phyloP scores from a whole-genome alignment of 192 early-diverging fungal genomes.

The Lobulomyces angularis region DNA sequence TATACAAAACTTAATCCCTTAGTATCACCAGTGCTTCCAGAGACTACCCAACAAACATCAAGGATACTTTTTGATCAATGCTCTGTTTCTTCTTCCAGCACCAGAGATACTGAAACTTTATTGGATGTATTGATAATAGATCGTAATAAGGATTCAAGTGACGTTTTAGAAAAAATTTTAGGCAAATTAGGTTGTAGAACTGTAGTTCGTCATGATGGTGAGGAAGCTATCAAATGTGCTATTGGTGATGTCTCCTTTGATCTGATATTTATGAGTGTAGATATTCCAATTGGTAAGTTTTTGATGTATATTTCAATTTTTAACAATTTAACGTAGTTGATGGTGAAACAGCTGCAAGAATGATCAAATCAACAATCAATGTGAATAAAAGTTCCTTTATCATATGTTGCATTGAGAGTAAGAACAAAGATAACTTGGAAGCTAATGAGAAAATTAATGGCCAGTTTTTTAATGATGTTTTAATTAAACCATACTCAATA shows the following conservation, averaged over 20 bases:
- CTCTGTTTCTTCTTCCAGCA: background rate
- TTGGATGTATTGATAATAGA: slow-evolving; percentile 67
- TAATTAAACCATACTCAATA: too few relatives aligned
- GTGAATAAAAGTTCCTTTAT: slow-evolving; percentile 76
- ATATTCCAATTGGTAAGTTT: slow-evolving; percentile 81
- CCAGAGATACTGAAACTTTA: slow-evolving; percentile 1
- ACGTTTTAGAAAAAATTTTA: slow-evolving; percentile 85
- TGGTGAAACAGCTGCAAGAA: slow-evolving; percentile 78
- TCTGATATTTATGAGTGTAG: slow-evolving; percentile 85
- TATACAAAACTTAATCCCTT: too few relatives aligned
- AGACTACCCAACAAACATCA: background rate
- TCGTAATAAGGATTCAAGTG: slow-evolving; percentile 79
- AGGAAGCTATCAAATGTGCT: slow-evolving; percentile 76
- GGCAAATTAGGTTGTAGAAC: slow-evolving; percentile 61
- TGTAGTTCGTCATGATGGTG: slow-evolving; percentile 77
- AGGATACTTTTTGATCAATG: background rate
- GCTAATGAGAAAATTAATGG: too few relatives aligned
- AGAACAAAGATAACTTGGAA: too few relatives aligned
- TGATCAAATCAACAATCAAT: slow-evolving; percentile 89
- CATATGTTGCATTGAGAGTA: too few relatives aligned
- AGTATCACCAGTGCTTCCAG: too few relatives aligned
- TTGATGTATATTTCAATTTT: slow-evolving; percentile 4
- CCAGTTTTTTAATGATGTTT: too few relatives aligned
- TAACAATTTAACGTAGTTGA: slow-evolving; percentile 48
- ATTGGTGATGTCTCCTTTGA: slow-evolving; percentile 85